Evolutionary conservation across 2,329 filamentous ascomycete genomes (phyloP).

Genomic region (Aureobasidium uvarum): DNA sequence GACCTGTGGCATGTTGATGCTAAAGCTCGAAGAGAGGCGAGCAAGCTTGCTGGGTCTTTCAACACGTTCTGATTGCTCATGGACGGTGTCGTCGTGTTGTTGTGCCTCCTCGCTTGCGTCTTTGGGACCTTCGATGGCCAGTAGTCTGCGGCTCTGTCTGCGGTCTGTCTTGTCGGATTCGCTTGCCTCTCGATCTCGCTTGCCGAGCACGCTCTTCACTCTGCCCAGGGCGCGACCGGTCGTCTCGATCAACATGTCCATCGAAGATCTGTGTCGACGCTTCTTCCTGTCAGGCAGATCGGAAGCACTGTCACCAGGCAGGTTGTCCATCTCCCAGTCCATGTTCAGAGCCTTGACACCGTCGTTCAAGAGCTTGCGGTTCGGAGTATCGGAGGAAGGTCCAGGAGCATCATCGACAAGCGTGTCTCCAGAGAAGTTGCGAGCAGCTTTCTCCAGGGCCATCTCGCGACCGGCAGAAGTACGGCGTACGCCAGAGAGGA

Average conservation of each 20-base stretch:
- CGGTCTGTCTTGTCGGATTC: conserved; percentile 33
- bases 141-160: conserved; percentile 24
- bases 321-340: conserved; percentile 35
- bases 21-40: conserved; percentile 24
- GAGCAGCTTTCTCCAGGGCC: conserved; percentile 26
- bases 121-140: conserved; percentile 11
- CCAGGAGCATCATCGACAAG: conserved; percentile 36
- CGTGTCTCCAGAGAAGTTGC: conserved; percentile 44
- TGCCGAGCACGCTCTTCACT: conserved; percentile 36
- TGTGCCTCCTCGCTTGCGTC: conserved; percentile 14
- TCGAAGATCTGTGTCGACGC: conserved; percentile 17
- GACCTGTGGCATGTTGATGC: conserved; percentile 17
- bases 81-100: background rate
- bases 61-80: conserved; percentile 15
- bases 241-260: conserved; percentile 28
- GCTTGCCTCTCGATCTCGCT: conserved; percentile 40
- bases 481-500: conserved; percentile 34
- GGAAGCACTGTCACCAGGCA: conserved; percentile 19
- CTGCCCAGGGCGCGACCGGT: conserved; percentile 23
- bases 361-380: conserved; percentile 37
- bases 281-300: conserved; percentile 23
- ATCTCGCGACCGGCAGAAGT: conserved; percentile 28
- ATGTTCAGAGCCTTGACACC: conserved; percentile 52
- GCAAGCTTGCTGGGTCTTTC: conserved; percentile 27
- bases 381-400: conserved; percentile 29